Conservation (phyloP, 805 yeast species). For the Jamesozyma gamospora region DNA sequence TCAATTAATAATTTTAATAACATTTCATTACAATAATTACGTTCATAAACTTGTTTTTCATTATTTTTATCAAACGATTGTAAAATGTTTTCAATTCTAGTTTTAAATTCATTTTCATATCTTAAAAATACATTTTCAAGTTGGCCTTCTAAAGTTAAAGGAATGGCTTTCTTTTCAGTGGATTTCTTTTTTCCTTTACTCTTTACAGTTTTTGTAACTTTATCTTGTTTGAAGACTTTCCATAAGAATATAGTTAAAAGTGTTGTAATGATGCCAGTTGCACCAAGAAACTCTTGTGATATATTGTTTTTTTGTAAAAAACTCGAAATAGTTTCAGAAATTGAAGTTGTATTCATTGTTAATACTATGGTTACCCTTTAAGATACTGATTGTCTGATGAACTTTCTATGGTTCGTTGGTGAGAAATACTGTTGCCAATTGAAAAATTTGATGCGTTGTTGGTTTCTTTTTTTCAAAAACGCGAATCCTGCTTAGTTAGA, state of each 20-base stretch:
- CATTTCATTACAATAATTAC: constrained; percentile 55
- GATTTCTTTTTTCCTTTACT: constrained; percentile 5
- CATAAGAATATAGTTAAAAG: constrained; percentile 11
- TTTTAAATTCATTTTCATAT: constrained; percentile 21
- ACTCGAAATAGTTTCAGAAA: no score
- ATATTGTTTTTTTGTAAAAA: background rate
- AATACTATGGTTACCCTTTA: no score
- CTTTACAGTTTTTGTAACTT: constrained; percentile 4
- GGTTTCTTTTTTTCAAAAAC: no score
- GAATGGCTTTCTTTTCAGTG: constrained; percentile 11
- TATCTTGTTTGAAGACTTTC: constrained; percentile 3
- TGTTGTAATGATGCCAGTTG: constrained; percentile 13
- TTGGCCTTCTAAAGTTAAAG: constrained; percentile 19
- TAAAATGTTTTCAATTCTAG: constrained; percentile 14
- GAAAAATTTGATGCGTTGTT: no score
- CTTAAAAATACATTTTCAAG: constrained; percentile 19
- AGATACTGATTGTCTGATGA: no score
- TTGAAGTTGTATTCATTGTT: no score
- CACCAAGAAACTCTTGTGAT: constrained; percentile 1
- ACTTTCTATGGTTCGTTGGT: no score
- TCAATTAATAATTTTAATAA: constrained; percentile 55
- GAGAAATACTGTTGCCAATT: no score
- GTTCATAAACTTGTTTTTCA: constrained; percentile 34
- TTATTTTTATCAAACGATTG: constrained; percentile 15
- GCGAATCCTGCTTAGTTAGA: no score